Evolutionary conservation across 176 grass and related monocot species (phyloP), one percentile per base, ranked within the genome.

Genomic region (Saccharum spontaneum): DNA sequence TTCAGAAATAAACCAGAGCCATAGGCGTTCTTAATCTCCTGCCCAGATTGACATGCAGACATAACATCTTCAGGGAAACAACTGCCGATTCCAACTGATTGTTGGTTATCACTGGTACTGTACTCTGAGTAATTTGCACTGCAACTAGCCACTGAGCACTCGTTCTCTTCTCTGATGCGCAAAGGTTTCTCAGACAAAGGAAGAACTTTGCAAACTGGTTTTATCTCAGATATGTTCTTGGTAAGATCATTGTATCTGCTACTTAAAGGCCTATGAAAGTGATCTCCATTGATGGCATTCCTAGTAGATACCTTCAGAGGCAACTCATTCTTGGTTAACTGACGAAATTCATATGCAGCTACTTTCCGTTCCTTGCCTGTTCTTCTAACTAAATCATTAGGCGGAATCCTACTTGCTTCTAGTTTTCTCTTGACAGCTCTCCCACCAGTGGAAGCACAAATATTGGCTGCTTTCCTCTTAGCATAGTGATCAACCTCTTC

Each of bases 81-180:
- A 57, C 17, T 62, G 24, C 40, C 5, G 65, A 50, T 7, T 50
- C 59, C 55, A 4, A 77, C 69, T 18, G 76, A 52, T 55, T 40
- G 67, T 23, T 46, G 73, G 41, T 62, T 76, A 86, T 28, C 65
- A 76, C 41, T 46, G 67, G 34, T 49, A 71, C 41, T 18, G 77
- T 60, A 57, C 69, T 77, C 63, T 57, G 76, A 77, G n/a, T 72
- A 55, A 30, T 87, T 84, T 22, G 46, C 37, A 6, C 87, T 84
- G 67, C 90, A 92, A 60, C 87, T 92, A 49, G 87, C 90, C 49
- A 92, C 75, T 2, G 87, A 92, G 55, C 87, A 92, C 70, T 89
- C 84, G 8, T 87, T 84, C 54, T 84, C 84, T 76, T 84, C 75
- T n/a, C 2, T 79, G 50, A 83, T 36, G 71, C 17, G 23, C 61